Percentiles rank a stretch among this genome's conserved stretches.
Conservation (phyloP, 2,329 filamentous ascomycete species). For the Epichloe festucae region DNA sequence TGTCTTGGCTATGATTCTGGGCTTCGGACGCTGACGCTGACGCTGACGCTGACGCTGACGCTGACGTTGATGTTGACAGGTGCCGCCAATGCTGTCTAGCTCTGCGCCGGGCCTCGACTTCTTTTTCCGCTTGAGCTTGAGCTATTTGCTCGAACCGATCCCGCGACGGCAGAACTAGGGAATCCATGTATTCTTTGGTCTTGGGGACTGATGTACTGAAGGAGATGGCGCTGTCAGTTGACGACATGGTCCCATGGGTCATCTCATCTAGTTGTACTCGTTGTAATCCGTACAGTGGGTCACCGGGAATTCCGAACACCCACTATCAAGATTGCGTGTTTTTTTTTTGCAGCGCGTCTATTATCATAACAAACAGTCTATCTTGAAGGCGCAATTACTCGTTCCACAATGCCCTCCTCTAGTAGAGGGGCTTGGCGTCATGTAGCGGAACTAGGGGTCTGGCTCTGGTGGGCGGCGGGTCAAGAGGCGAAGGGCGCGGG, state of each 20-base stretch:
- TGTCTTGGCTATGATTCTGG: not conserved
- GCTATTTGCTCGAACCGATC: conserved; percentile 36
- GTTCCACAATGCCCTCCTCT: not conserved
- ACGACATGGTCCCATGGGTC: conserved; percentile 1
- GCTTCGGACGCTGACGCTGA: conserved; percentile 7
- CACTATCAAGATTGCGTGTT: too few relatives aligned
- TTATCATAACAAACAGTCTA: too few relatives aligned
- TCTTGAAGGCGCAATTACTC: too few relatives aligned
- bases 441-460: not conserved
- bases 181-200: conserved; percentile 35
- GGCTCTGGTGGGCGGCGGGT: not conserved
- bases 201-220: conserved; percentile 9
- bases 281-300: not conserved
- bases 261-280: not conserved
- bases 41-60: conserved; percentile 8
- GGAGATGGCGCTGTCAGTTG: conserved; percentile 6
- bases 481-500: not conserved
- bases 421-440: not conserved
- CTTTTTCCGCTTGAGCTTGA: conserved; percentile 33
- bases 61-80: conserved; percentile 24
- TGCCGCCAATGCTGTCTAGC: conserved; percentile 20
- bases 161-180: conserved; percentile 32
- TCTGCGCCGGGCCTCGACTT: conserved; percentile 30
- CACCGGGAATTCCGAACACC: too few relatives aligned
- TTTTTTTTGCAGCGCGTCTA: too few relatives aligned